Base-by-base conservation (phyloP, 1,284 basidiomycete species). In the Sanguinoderma infundibulare region DNA sequence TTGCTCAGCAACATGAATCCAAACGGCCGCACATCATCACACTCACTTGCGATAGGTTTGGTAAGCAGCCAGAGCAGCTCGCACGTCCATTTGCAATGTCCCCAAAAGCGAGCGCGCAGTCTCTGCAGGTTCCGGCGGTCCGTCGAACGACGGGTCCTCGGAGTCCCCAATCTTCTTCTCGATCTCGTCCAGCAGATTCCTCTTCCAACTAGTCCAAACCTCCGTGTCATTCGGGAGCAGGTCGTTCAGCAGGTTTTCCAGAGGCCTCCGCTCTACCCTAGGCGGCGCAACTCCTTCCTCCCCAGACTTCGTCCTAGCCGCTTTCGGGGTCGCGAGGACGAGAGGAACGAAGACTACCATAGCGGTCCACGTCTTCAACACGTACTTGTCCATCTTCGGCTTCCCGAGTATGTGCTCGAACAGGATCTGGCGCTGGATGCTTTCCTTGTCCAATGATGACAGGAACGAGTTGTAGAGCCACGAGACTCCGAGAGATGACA, bases 381-480 rank as follows among this genome's bases (percentile, higher is more conserved):
- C 36, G 47, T 58, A 64, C 55, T 62, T 62, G 46, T 53, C 12
- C n/a, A 55, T 38, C 14, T 10, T n/a, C 6, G 57, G 35, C 4
- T 30, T 22, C 4, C 10, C 22, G 22, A 67, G 62, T 1, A 67
- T 49, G 34, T 63, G 42, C 1, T 63, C 30, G 28, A 57, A 34
- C 7, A 67, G 35, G 30, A 67, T 67, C 14, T 44, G 22, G 17
- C 57, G 38, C 22, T 67, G 66, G 20, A 67, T 61, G 28, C 51
- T 59, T 40, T 60, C 59, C 9, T 53, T 51, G 55, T 67, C 66
- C n/a, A 67, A 17, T 1, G 66, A 67, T 6, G 66, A 65, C 38
- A 67, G 59, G 32, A 60, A 67, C 20, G 66, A 65, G 53, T 60
- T 67, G 57, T 67, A 67, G 8, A 44, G 28, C 63, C 66, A 67